These are phyloP conservation scores for Phaseolus lunatus DNA, from an alignment of 306 rosid genomes.

Conservation along the genomic window DNA sequence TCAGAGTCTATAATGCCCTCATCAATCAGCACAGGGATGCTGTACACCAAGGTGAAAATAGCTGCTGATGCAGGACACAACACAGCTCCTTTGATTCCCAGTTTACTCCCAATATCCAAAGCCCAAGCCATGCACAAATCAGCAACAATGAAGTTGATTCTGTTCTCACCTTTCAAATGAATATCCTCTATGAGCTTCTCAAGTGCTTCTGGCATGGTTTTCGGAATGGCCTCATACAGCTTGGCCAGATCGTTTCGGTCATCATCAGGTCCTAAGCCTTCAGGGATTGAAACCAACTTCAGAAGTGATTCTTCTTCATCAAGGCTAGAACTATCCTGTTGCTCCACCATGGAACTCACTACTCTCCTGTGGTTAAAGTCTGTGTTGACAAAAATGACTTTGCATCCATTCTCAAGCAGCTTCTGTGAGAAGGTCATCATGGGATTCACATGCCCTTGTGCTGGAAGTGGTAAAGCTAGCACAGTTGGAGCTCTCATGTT, in stretches of 20 bases:
- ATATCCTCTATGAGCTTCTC: slow-evolving; percentile 52
- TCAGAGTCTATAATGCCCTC: slow-evolving; percentile 45
- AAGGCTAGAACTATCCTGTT: neutral
- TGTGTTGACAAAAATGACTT: slow-evolving; percentile 53
- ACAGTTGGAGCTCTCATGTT: too few species aligned
- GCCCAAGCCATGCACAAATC: slow-evolving; percentile 40
- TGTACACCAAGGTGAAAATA: neutral
- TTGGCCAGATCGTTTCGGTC: slow-evolving; percentile 39
- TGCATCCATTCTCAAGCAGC: slow-evolving; percentile 44
- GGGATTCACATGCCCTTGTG: slow-evolving; percentile 43
- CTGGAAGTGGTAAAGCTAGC: slow-evolving; percentile 37
- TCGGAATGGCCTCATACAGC: neutral
- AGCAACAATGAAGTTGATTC: slow-evolving; percentile 22
- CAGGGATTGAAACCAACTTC: slow-evolving; percentile 47
- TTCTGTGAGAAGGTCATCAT: slow-evolving; percentile 45
- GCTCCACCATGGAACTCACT: slow-evolving; percentile 21
- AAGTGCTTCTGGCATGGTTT: slow-evolving; percentile 53
- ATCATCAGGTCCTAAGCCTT: slow-evolving; percentile 48
- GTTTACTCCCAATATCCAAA: neutral
- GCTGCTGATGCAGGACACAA: slow-evolving; percentile 34
- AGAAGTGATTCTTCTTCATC: neutral
- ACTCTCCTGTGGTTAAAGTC: slow-evolving; percentile 42
- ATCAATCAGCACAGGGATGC: slow-evolving; percentile 43
- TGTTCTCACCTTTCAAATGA: neutral
- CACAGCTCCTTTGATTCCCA: slow-evolving; percentile 43